Base-by-base conservation (phyloP, 192 early-diverging fungal genomes). In the Gigaspora rosea region DNA sequence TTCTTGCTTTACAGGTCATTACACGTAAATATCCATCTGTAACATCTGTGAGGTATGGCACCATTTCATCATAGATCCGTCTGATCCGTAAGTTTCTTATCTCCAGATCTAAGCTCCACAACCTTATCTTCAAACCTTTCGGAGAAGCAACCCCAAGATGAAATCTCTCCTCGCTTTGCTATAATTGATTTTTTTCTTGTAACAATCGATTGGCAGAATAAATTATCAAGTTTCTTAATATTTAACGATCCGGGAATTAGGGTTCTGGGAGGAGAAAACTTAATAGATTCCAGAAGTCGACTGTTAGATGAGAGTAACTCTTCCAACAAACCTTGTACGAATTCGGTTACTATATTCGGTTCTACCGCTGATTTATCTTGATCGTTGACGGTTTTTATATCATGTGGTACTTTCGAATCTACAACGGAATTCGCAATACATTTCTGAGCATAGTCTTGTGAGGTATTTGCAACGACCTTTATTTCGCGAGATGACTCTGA, bases 291-390 rank as follows among this genome's bases (percentile, higher is more conserved):
- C 50, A 8, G 32, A 15, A 51, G 33, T 71, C 16, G 35, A n/a
- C 8, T 15, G 13, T 41, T 16, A 36, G 16, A 8, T 16, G 49
- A 71, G 27, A 33, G 8, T 22, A 71, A 15, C 15, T 71, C 70
- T 36, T 71, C 9, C 16, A 71, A 71, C 27, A 71, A 71, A 54
- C n/a, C 51, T 71, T 71, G 70, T 54, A 71, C 70, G 32, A 71
- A 71, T 51, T 71, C 70, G 11, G 20, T 71, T 41, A 36, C 70
- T 57, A 71, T 13, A 16, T 8, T 57, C 22, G 15, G 32, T n/a
- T 41, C 22, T 51, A 15, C 11, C 0, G 52, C n/a, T 3, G 27
- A 57, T 15, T n/a, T 68, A 4, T 13, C n/a, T 18, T 20, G 13
- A 36, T 58, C 36, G 33, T 54, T 73, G 57, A 73, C 33, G 56